phyloP scores from a whole-genome alignment of 2,329 filamentous ascomycete genomes.

The Paecilomyces dactylethromorphus region DNA sequence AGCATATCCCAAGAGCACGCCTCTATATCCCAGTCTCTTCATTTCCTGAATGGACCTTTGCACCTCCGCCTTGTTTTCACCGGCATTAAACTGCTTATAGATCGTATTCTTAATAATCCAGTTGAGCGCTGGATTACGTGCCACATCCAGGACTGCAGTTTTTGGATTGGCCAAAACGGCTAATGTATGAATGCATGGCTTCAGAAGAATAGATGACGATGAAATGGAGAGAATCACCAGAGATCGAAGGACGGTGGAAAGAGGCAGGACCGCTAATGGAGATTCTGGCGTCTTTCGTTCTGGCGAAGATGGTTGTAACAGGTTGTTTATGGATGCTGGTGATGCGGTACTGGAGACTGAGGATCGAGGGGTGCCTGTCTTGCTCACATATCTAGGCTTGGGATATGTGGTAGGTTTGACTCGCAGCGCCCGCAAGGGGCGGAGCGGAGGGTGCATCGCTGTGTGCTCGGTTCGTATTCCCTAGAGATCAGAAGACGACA shows the following conservation, averaged over 20 bases:
- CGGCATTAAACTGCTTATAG: constrained; percentile 54
- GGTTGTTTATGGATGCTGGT: constrained; percentile 12
- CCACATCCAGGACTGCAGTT: constrained; percentile 40
- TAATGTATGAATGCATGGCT: constrained; percentile 66
- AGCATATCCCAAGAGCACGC: constrained; percentile 49
- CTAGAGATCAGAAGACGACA: constrained; percentile 1
- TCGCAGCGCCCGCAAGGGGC: constrained; percentile 17
- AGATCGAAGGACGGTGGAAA: constrained; percentile 31
- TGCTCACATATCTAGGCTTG: constrained; percentile 21
- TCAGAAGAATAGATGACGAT: constrained; percentile 51
- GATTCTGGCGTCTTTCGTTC: constrained; percentile 17
- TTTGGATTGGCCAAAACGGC: constrained; percentile 45
- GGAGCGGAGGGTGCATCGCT: constrained; percentile 23
- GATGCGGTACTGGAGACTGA: constrained; percentile 13
- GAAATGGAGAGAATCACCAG: constrained; percentile 31
- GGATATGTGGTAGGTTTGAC: constrained; percentile 8
- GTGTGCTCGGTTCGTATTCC: neutral
- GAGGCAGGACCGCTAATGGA: constrained; percentile 28
- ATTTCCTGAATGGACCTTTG: constrained; percentile 39
- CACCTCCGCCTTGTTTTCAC: constrained; percentile 44
- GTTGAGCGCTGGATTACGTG: constrained; percentile 42
- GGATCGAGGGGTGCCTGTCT: constrained; percentile 25
- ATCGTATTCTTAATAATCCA: constrained; percentile 41
- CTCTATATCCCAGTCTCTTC: constrained; percentile 45
- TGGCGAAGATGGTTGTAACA: constrained; percentile 13